phyloP scores from a whole-genome alignment of 345 rosid genomes.

The Pugionium cornutum region DNA sequence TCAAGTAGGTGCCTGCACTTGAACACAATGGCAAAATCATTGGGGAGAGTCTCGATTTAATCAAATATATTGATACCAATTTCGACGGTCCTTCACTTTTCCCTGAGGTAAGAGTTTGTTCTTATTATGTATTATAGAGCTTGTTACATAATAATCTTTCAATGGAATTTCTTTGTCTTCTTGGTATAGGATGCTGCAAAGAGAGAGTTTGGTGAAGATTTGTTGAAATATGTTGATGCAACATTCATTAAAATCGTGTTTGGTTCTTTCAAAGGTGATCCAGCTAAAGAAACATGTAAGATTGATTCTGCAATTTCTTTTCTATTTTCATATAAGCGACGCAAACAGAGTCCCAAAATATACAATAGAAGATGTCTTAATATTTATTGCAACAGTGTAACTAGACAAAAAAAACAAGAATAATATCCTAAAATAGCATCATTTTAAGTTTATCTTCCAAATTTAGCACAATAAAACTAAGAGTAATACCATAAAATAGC shows the following conservation, averaged over 20 bases:
- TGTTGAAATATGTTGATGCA: constrained; percentile 52
- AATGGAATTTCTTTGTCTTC: neutral
- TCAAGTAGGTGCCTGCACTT: constrained; percentile 73
- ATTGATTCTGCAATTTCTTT: neutral
- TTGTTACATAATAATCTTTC: constrained; percentile 5
- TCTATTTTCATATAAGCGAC: too few species aligned
- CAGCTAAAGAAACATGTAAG: constrained; percentile 50
- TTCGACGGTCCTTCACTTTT: constrained; percentile 80
- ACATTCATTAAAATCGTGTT: constrained; percentile 46
- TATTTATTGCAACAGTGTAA: too few species aligned
- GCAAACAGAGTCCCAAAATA: too few species aligned
- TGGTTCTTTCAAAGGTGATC: constrained; percentile 59
- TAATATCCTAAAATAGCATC: too few species aligned
- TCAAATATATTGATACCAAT: constrained; percentile 68
- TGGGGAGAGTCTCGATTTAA: constrained; percentile 81
- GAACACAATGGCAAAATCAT: constrained; percentile 73
- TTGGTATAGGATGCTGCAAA: constrained; percentile 59
- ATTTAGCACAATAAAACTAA: too few species aligned
- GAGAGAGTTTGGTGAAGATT: constrained; percentile 69
- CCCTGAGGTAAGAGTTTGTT: constrained; percentile 54
- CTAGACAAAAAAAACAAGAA: too few species aligned
- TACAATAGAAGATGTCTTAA: too few species aligned
- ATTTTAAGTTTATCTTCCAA: too few species aligned
- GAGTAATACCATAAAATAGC: too few species aligned
- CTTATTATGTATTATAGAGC: neutral